Evolutionary conservation across 1,284 basidiomycete species (phyloP), one percentile per base, ranked within the genome.

Genomic region (Apiotrichum sp.): DNA sequence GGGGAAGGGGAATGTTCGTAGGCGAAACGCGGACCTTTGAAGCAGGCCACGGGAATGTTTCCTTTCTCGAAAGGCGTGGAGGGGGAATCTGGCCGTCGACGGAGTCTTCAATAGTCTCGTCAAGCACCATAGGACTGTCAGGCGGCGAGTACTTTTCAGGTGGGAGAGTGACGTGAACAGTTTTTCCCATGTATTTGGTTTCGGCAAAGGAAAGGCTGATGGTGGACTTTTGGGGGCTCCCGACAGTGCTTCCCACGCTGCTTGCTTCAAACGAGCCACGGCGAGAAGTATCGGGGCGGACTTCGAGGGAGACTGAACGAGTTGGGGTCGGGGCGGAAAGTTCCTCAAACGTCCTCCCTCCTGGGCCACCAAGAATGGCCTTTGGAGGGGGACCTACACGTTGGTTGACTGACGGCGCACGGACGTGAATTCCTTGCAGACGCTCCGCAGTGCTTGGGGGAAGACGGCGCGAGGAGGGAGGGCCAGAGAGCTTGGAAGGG

Each of bases 261-360:
- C 22, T 41, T 11, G 40, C 46, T 10, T 16, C 47, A 47, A 47
- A 47, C 22, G 47, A 47, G 35, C 47, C 38, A 35, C 47, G 47
- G 16, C 47, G 47, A 3, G 47, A 38, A 31, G 33, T 6, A 7
- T 47, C 9, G 34, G 47, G 47, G 34, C 16, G 32, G 9, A 47
- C 47, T 31, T 57, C 36, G 47, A 48, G 34, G 16, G 54, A 52
- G 6, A 45, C 31, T n/a, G 42, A 32, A 11, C 43, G 41, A 3
- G 40, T 43, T 4, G 57, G 46, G 11, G 50, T 50, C 11, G 56
- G 36, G 6, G 59, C 45, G 22, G 47, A 47, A 55, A 64, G 62
- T 54, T 73, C 70, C n/a, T 73, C 70, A 32, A 64, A 73, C 3
- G 70, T 70, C 54, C 62, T 66, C n/a, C 71, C 71, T 2, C 67